Evolutionary conservation across 805 yeast species (phyloP).

Genomic region (Ogataea allantospora): DNA sequence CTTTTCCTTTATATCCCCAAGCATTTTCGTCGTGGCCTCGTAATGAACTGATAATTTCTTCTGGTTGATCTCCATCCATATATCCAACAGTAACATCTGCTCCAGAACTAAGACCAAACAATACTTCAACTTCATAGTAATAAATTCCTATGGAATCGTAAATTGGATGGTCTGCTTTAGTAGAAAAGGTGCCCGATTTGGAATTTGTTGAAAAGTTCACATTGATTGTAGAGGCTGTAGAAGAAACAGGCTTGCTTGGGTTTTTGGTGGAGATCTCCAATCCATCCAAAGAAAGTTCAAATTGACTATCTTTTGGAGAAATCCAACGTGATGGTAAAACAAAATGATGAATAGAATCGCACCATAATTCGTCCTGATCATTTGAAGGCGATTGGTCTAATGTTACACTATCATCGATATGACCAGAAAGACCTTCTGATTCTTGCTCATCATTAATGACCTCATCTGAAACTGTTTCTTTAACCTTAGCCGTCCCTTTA

Average conservation of each 20-base stretch:
- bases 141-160: constrained; percentile 44
- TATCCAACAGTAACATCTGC: constrained; percentile 47
- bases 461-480: constrained; percentile 6
- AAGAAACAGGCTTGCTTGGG: constrained; percentile 16
- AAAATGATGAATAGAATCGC: not conserved
- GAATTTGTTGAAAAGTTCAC: constrained; percentile 11
- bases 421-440: not conserved
- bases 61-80: constrained; percentile 32
- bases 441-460: constrained; percentile 12
- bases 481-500: constrained; percentile 3
- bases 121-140: constrained; percentile 49
- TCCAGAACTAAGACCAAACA: constrained; percentile 34
- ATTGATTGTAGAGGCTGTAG: constrained; percentile 9
- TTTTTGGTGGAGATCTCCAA: constrained; percentile 26
- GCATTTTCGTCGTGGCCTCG: constrained; percentile 49
- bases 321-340: constrained; percentile 30
- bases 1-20: constrained; percentile 54
- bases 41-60: constrained; percentile 33
- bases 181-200: constrained; percentile 19
- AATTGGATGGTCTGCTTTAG: constrained; percentile 37
- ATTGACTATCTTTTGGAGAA: constrained; percentile 17
- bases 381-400: constrained; percentile 9
- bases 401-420: constrained; percentile 9
- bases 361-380: constrained; percentile 10
- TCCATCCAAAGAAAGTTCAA: constrained; percentile 24